Evolutionary conservation across 2,329 filamentous ascomycete species (phyloP), one percentile per base, ranked within the genome.

Genomic region (Beauveria sp.): DNA sequence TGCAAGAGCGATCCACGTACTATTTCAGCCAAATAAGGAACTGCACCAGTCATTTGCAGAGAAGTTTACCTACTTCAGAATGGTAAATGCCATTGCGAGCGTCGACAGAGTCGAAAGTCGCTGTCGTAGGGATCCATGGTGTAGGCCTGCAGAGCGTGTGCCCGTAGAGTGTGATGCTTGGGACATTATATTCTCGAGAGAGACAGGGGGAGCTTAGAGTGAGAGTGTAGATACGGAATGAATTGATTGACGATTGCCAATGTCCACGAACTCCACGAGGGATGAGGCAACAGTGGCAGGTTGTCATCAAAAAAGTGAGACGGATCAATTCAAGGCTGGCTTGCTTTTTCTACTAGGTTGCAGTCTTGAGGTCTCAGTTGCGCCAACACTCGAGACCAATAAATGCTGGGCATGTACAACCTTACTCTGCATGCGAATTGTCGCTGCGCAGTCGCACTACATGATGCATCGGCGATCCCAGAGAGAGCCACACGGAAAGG

Each of bases 1-100:
- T 1, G 77, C 76, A 1, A 78, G 70, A 20, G 75, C 75, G 43
- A 71, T 71, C 69, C 69, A 71, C 1, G 69, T 71, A 12, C 69
- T 71, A 34, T 20, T 7, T 4, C 26, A 28, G 8, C 16, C 7
- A 8, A 38, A 20, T 38, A 10, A 56, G 42, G 7, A 5, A 22
- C 7, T 20, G n/a, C 5, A 6, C 3, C 18, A 38, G 5, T 12
- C 16, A 40, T 16, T 38, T 2, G 16, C 1, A 28, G 14, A 1
- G 7, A 24, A 1, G 12, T 20, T n/a, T n/a, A 45, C 64, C 34
- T 67, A 69, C 77, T 78, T 78, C 18, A 78, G 68, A 61, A 79
- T 78, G n/a, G 76, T 75, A 64, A 79, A 78, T 14, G 75, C 74
- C 72, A 78, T 73, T 8, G 73, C 74, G 42, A 76, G 68, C 71